Percentiles rank a stretch among this genome's conserved stretches.
Conservation (phyloP, 805 yeast species). For the Tetrapisispora taiwanensis region DNA sequence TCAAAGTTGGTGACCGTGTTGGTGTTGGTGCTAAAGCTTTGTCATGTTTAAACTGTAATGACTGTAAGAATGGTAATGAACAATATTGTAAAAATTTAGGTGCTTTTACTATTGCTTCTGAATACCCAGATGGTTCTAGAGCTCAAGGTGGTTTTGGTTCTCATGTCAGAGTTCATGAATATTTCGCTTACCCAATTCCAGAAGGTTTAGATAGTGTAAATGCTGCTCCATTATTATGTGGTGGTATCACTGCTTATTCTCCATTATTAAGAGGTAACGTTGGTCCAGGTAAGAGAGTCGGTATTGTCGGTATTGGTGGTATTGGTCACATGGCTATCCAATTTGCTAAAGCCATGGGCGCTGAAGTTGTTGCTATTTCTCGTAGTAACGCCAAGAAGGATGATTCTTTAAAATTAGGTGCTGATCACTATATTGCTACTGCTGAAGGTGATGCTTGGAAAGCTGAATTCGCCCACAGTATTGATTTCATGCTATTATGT, state of each 20-base stretch:
- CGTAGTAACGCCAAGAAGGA: constrained; percentile 39
- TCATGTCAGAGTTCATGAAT: constrained; percentile 53
- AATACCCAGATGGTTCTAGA: constrained; percentile 37
- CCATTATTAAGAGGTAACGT: constrained; percentile 48
- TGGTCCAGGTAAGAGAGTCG: constrained; percentile 42
- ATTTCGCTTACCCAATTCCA: constrained; percentile 57
- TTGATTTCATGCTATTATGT: constrained; percentile 42
- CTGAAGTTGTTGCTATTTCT: constrained; percentile 48
- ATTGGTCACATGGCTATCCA: constrained; percentile 47
- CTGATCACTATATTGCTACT: constrained; percentile 46
- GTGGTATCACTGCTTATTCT: constrained; percentile 63
- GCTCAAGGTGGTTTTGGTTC: constrained; percentile 65
- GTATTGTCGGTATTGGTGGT: constrained; percentile 49
- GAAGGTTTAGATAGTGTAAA: constrained; percentile 38
- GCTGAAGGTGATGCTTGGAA: constrained; percentile 38
- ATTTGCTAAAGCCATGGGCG: constrained; percentile 52
- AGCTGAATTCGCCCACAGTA: constrained; percentile 22
- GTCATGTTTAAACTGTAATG: constrained; percentile 51
- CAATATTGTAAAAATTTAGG: constrained; percentile 42
- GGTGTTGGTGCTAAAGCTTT: constrained; percentile 68
- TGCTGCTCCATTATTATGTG: constrained; percentile 70
- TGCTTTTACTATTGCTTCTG: constrained; percentile 37
- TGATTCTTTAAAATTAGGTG: constrained; percentile 42
- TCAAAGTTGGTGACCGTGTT: constrained; percentile 63
- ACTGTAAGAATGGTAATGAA: constrained; percentile 48